Base-by-base conservation (phyloP, 2,329 filamentous ascomycete genomes). In the Zymoseptoria pseudotritici region DNA sequence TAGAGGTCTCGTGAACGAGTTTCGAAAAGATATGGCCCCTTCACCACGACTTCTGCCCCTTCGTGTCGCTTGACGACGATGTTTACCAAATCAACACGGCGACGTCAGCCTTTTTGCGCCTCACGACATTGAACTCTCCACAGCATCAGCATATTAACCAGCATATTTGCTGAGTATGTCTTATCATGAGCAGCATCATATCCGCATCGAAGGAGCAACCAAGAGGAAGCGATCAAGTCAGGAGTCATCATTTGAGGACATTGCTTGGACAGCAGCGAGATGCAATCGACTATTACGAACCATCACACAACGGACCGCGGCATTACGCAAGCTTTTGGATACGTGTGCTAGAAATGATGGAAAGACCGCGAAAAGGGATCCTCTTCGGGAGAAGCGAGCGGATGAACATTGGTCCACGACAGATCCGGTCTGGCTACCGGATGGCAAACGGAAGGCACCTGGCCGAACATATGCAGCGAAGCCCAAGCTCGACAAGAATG, bases 191-290 rank as follows among this genome's bases (percentile, higher is more conserved):
- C 52, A 19, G 11, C 52, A 53, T 10, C 2, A 9, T n/a, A 9
- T 24, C 8, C 8, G 52, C 22, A 31, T 29, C 22, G 52, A 53
- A 13, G 29, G n/a, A 53, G 22, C 52, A 19, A 26, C 52, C 22
- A 53, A n/a, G 61, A 60, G 63, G 11, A 65, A 61, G 55, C 61
- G 58, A 9, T 10, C 50, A 4, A 53, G 42, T 26, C 58, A 61
- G 52, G 58, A 59, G 20, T 36, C 29, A 51, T 50, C 21, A n/a
- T 21, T 57, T 17, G 59, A 61, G 13, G 65, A 65, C 50, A 59
- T 63, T n/a, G 55, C 60, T 10, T 66, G 65, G 65, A 65, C 65
- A 20, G 61, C 62, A 46, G 63, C 63, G 11, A 57, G 65, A 59
- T 66, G 65, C 46, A 62, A 60, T 46, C 55, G 65, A 56, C 51